Percentiles rank a stretch among this genome's conserved stretches.
Evolutionary conservation across 2,329 filamentous ascomycete genomes (phyloP).

Genomic region (Fusarium sp.): DNA sequence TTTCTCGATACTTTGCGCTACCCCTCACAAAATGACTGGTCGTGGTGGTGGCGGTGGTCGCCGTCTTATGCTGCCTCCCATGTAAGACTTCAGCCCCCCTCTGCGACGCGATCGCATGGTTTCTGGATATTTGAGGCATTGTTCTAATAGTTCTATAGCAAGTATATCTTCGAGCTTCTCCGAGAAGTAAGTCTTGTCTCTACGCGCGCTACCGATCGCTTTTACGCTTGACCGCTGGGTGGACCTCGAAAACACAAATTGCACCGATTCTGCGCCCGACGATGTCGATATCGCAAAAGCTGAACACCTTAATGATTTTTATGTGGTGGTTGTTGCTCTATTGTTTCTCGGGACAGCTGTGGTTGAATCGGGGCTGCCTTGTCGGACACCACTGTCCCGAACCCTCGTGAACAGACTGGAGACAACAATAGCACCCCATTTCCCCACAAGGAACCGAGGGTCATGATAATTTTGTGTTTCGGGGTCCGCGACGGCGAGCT

Average conservation of each 20-base stretch:
- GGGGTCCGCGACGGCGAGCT: not conserved
- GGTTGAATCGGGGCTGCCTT: not conserved
- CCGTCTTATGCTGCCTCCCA: slow-evolving; percentile 69
- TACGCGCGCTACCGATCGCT: not conserved
- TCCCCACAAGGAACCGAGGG: not conserved
- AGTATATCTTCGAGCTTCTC: slow-evolving; percentile 77
- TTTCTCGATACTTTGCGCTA: slow-evolving; percentile 8
- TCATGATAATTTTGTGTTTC: not conserved
- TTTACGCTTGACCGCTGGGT: slow-evolving; percentile 21
- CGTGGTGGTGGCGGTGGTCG: slow-evolving; percentile 69
- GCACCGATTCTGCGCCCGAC: not conserved
- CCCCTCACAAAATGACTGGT: slow-evolving; percentile 61
- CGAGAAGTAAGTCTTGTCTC: slow-evolving; percentile 59
- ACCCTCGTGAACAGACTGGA: not conserved
- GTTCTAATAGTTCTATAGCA: slow-evolving; percentile 49
- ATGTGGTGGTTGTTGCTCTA: not conserved
- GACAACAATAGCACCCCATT: not conserved
- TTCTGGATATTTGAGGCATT: not conserved
- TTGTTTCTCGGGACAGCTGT: not conserved
- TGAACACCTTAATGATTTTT: not conserved
- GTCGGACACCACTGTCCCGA: not conserved
- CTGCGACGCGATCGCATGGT: slow-evolving; percentile 28
- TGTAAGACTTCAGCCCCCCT: slow-evolving; percentile 49
- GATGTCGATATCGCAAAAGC: not conserved
- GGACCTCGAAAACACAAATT: slow-evolving; percentile 28